These are phyloP conservation scores for Fusarium tuaranense DNA, from an alignment of 2,329 filamentous ascomycete genomes.

Conservation along the genomic window DNA sequence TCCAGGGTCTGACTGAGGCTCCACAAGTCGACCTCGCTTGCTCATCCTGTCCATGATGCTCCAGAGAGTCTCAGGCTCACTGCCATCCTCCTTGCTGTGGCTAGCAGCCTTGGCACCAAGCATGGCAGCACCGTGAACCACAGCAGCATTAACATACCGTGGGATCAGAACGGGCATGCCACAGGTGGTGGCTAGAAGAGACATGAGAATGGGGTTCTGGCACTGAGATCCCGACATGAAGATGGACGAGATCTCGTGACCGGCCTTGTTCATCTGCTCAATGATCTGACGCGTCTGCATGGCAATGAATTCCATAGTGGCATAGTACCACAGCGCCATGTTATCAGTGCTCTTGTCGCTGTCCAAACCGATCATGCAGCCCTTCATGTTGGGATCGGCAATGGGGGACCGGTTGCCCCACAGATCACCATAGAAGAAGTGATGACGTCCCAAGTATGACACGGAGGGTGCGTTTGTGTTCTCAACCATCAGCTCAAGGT, in stretches of 20 bases:
- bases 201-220: conserved; percentile 93
- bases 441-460: conserved; percentile 88
- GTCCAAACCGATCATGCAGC: conserved; percentile 86
- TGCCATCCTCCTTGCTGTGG: conserved; percentile 71
- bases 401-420: conserved; percentile 97
- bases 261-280: conserved; percentile 90
- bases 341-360: conserved; percentile 89
- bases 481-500: conserved; percentile 81
- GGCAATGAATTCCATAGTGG: conserved; percentile 97
- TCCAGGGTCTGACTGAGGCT: conserved; percentile 76
- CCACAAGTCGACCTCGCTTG: conserved; percentile 88
- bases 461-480: conserved; percentile 79
- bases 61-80: conserved; percentile 90
- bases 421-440: conserved; percentile 98
- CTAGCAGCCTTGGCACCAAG: conserved; percentile 97
- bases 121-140: conserved; percentile 99
- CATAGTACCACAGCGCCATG: conserved; percentile 93
- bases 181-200: conserved; percentile 89
- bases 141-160: conserved; percentile 92
- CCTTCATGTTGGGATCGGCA: conserved; percentile 93
- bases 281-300: conserved; percentile 97
- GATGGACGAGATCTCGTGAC: conserved; percentile 89
- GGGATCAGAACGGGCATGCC: conserved; percentile 94
- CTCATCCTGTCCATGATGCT: conserved; percentile 98
- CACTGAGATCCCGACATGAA: conserved; percentile 99